Evolutionary conservation across 441 rosid genomes (phyloP).

Genomic region (Hura crepitans): DNA sequence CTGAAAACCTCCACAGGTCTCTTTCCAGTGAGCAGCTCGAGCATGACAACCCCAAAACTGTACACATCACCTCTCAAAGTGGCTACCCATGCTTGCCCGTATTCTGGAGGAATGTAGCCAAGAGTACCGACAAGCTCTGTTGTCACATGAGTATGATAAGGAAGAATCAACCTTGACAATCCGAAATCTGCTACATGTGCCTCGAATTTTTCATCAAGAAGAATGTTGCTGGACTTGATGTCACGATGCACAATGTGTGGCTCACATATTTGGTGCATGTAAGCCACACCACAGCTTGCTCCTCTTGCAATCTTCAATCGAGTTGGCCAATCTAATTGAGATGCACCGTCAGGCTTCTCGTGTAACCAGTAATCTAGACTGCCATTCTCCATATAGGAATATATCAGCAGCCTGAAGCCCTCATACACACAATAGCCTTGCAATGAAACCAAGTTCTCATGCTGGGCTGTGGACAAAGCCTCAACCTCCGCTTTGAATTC

Average conservation of each 20-base stretch:
- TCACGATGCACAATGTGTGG: slow-evolving; percentile 71
- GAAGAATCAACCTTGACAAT: slow-evolving; percentile 44
- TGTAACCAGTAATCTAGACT: slow-evolving; percentile 60
- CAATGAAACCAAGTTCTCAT: slow-evolving; percentile 49
- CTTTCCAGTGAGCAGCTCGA: slow-evolving; percentile 43
- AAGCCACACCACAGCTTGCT: slow-evolving; percentile 66
- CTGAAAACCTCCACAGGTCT: slow-evolving; percentile 37
- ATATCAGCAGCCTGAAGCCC: slow-evolving; percentile 52
- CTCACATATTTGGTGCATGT: slow-evolving; percentile 59
- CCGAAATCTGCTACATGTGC: slow-evolving; percentile 81
- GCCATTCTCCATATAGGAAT: slow-evolving; percentile 64
- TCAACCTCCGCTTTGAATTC: slow-evolving; percentile 66
- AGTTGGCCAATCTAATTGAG: slow-evolving; percentile 45
- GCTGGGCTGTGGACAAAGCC: slow-evolving; percentile 50
- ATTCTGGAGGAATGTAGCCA: slow-evolving; percentile 49
- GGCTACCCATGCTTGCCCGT: slow-evolving; percentile 45
- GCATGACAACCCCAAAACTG: slow-evolving; percentile 43
- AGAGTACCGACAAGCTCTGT: slow-evolving; percentile 50
- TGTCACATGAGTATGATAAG: slow-evolving; percentile 43
- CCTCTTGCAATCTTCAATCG: slow-evolving; percentile 54
- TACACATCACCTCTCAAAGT: slow-evolving; percentile 48
- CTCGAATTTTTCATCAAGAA: slow-evolving; percentile 56
- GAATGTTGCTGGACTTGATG: slow-evolving; percentile 67
- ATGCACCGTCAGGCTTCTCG: slow-evolving; percentile 40
- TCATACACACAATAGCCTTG: slow-evolving; percentile 51